These are phyloP conservation scores for Vaccinium myrtillus DNA, from an alignment of 148 eudicot species.

Conservation along the genomic window DNA sequence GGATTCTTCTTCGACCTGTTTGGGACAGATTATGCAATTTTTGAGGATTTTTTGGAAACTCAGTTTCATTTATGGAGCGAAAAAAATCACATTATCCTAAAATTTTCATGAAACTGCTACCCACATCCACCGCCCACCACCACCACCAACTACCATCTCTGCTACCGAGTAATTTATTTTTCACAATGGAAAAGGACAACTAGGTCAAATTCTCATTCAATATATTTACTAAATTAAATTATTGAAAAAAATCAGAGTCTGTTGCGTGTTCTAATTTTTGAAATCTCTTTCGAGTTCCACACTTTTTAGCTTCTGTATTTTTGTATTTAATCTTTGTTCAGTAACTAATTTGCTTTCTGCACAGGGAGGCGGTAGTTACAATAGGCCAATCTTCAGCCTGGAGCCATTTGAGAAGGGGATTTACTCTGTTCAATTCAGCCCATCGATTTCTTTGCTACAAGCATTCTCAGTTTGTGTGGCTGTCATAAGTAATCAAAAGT, in stretches of 20 bases:
- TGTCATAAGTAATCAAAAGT: conserved; percentile 43
- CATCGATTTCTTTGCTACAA: conserved; percentile 64
- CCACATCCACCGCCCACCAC: neutral
- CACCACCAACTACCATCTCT: neutral
- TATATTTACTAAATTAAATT: neutral
- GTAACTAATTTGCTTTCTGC: neutral
- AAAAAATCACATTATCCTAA: neutral
- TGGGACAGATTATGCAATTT: neutral
- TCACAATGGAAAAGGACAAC: neutral
- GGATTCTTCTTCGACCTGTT: neutral
- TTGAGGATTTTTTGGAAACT: neutral
- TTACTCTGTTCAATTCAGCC: conserved; percentile 59
- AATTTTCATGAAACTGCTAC: neutral
- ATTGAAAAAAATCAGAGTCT: neutral
- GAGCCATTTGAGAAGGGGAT: conserved; percentile 52
- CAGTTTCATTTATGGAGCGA: neutral
- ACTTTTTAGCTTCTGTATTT: neutral
- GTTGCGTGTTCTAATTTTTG: neutral
- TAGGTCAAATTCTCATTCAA: neutral
- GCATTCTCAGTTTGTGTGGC: conserved; percentile 72
- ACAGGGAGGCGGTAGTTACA: conserved; percentile 57
- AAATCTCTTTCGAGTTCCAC: neutral
- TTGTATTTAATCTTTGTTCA: neutral
- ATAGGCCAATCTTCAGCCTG: conserved; percentile 53
- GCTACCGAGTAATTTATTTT: neutral